Evolutionary conservation across 495 filamentous ascomycete genomes (phyloP), one percentile per base, ranked within the genome.

Genomic region (Stereocaulon alpinum): DNA sequence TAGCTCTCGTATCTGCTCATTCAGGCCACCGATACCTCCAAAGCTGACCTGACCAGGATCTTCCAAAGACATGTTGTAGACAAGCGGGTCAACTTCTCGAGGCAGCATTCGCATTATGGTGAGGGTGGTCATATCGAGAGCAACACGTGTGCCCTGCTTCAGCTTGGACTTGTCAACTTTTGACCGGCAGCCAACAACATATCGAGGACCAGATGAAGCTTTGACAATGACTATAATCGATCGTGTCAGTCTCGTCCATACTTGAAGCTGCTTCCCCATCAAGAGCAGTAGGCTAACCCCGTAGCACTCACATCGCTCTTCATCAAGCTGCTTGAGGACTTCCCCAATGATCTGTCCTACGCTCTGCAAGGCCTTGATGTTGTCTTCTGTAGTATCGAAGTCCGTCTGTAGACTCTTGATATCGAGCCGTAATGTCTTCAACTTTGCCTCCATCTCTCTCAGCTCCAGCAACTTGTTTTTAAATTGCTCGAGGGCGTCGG

Each of bases 61-160:
- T 73, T 97, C 94, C 59, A 99, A 76, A 44, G 94, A 99, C 94
- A 99, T 99, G 77, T 96, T 99, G 81, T 99, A 99, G 53, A 99
- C 94, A 64, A 97, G 76, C 18, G 94, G 94, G 70, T 99, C 94
- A 63, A 99, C 94, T 77, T 99, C 94, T 64, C 94, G 88, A 43
- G 94, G 94, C 43, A 99, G 76, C 94, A 99, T 99, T 60, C 94
- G 88, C 94, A 99, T 99, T 73, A 99, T 99, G 30, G 94, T 99
- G 62, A 99, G 85, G 17, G 94, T 99, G 41, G 94, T 99, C 94
- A 99, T 99, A 71, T 99, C 94, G 56, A 99, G 87, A 45, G 94
- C 93, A 60, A 99, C 94, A 66, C 94, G 90, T 4, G 91, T 95
- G 63, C 94, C 94, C 74, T 99, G 94, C 79, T 96, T 96, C 65